A percentile compares a stretch with the other conserved stretches of the same genome.
Conservation (phyloP, 2,329 filamentous ascomycete species). For the Botrytis sinoallii region DNA sequence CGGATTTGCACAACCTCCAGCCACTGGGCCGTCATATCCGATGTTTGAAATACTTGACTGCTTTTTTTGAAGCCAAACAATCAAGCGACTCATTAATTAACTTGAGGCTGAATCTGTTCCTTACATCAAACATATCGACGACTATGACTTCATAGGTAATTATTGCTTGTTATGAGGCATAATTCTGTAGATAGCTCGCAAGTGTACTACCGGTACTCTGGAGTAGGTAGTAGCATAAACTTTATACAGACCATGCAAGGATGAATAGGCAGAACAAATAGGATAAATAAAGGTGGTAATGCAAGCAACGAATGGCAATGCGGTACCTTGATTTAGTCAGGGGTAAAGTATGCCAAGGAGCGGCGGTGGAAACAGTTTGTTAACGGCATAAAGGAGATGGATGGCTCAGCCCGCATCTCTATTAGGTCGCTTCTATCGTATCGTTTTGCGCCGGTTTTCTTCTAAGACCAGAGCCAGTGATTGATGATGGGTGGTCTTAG, state of each 20-base stretch:
- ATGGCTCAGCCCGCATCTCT: conserved; percentile 6
- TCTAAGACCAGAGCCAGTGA: background rate
- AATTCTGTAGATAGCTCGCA: background rate
- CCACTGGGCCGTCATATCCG: background rate
- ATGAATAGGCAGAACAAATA: background rate
- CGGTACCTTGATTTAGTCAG: conserved; percentile 27
- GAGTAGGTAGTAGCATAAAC: background rate
- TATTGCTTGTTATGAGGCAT: background rate
- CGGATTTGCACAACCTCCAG: background rate
- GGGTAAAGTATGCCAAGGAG: conserved; percentile 19
- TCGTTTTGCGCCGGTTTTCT: background rate
- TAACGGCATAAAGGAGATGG: background rate
- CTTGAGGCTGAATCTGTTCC: background rate
- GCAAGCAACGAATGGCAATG: conserved; percentile 19
- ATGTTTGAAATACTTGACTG: background rate
- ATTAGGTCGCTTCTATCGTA: background rate
- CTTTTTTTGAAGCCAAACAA: background rate
- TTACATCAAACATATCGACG: background rate
- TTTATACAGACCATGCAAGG: background rate
- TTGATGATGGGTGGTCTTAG: background rate
- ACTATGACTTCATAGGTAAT: background rate
- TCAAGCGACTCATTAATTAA: background rate
- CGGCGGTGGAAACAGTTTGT: conserved; percentile 7
- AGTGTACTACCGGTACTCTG: background rate
- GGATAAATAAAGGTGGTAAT: background rate